Evolutionary conservation across 345 rosid species (phyloP), one percentile per base, ranked within the genome.

Genomic region (Gynandropsis gynandra): DNA sequence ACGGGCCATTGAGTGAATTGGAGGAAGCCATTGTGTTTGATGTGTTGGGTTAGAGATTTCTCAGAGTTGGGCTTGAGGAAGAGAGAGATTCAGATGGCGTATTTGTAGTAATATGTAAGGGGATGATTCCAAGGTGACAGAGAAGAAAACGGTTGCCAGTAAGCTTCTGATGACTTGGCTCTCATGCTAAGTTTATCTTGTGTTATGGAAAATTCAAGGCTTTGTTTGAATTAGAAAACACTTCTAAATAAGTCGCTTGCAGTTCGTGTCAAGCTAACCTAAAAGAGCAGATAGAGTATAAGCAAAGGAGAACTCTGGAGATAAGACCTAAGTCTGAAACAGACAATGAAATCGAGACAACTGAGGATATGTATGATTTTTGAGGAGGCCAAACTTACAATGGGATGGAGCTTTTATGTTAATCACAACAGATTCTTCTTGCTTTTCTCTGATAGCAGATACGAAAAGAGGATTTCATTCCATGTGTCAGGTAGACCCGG

Each of bases 401-500:
- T 36, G 40, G 0, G 11, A 36, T 9, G 11, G 40, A n/a, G 7
- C 13, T 4, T 36, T 36, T 10, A 36, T 7, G 2, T n/a, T n/a
- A n/a, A n/a, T n/a, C n/a, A n/a, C n/a, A n/a, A n/a, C n/a, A n/a
- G n/a, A 9, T 24, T 24, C 40, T n/a, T 36, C 11, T 9, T 36
- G n/a, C 40, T 36, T 9, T 60, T 48, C 48, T 56, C 38, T 11
- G 62, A 59, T 45, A 73, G 32, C 54, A 80, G 54, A 62, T 65
- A 40, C 1, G 71, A 65, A 62, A 78, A 56, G 48, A 83, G 74
- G 36, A 78, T 53, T 59, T 80, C 81, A 16, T 80, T 80, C 93
- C 87, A 78, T 21, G 36, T 62, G 50, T 80, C 93, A 4, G 93
- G 87, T n/a, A 83, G 82, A 17, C 88, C 87, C 7, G 87, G 85